Evolutionary conservation across 306 rosid species (phyloP), one percentile per base, ranked within the genome.

Genomic region (Herpetospermum pedunculosum): DNA sequence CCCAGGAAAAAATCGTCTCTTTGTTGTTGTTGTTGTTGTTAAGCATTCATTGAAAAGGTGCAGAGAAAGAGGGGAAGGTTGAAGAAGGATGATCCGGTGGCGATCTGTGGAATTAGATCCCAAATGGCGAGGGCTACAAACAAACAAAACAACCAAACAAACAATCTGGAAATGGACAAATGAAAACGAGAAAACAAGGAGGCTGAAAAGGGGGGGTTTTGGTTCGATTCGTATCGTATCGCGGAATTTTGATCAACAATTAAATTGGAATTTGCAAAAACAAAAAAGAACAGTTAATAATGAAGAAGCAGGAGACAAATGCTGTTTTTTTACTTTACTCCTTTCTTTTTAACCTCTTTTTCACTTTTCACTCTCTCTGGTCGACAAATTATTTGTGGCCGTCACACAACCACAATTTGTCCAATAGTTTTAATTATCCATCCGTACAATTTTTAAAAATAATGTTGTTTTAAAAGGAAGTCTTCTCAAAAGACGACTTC

Each of bases 141-240:
- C 53, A 6, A 67, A 67, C 72, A 67, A 67, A 67, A 67, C 35
- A 67, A 67, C 72, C 53, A 67, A 67, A 67, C 72, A 67, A 67
- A 67, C 72, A 67, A 67, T 23, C 52, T 38, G 34, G 10, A 35
- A 62, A 62, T 34, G 43, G 69, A 62, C 69, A 62, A 34, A 34
- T 25, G 44, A 62, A 62, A 62, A 30, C 65, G 65, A 60, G 69
- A 41, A 67, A 67, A 21, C 35, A 67, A 41, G 29, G 50, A 29
- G 14, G 5, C 3, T 0, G 62, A 55, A n/a, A 23, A 5, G 18
- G 26, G 2, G 3, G n/a, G 10, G 26, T n/a, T n/a, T n/a, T n/a
- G n/a, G n/a, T n/a, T 55, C 7, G 63, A 26, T 64, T 67, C 53
- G 52, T 67, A 40, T 67, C 72, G 72, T 67, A 46, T 67, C 35